These are phyloP conservation scores for Talaromyces sp. DNA, from an alignment of 2,329 filamentous ascomycete genomes.

Conservation along the genomic window DNA sequence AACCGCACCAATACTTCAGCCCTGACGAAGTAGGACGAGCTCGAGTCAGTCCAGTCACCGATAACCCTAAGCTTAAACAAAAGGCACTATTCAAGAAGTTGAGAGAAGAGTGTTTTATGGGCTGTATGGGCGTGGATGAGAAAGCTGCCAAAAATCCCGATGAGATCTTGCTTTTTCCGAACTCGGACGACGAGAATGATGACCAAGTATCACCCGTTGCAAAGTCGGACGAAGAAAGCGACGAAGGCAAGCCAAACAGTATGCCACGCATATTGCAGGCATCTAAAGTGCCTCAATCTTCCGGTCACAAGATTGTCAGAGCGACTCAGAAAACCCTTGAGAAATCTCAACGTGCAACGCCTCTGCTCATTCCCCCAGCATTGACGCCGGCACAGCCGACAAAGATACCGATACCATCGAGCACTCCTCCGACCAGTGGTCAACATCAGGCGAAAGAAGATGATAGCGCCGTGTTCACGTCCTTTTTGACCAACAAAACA, in stretches of 20 bases:
- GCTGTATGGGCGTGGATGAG: conserved; percentile 38
- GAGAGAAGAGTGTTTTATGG: conserved; percentile 40
- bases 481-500: conserved; percentile 33
- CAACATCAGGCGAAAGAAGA: conserved; percentile 16
- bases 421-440: conserved; percentile 23
- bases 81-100: conserved; percentile 24
- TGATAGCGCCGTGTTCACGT: conserved; percentile 36
- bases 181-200: conserved; percentile 25
- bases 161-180: conserved; percentile 37
- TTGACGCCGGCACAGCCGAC: conserved; percentile 12
- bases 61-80: conserved; percentile 28
- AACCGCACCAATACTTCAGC: conserved; percentile 30
- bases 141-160: conserved; percentile 36
- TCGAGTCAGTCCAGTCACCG: conserved; percentile 36
- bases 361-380: neutral
- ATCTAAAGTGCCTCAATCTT: conserved; percentile 5
- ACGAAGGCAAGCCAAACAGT: conserved; percentile 2
- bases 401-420: conserved; percentile 16
- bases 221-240: conserved; percentile 24
- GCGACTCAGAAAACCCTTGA: neutral
- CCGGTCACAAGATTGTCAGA: neutral
- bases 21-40: conserved; percentile 40
- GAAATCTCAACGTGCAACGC: neutral
- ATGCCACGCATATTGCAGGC: neutral
- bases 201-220: conserved; percentile 22